phyloP scores from a whole-genome alignment of 1,284 basidiomycete species.

The Psilocybe mexicana region DNA sequence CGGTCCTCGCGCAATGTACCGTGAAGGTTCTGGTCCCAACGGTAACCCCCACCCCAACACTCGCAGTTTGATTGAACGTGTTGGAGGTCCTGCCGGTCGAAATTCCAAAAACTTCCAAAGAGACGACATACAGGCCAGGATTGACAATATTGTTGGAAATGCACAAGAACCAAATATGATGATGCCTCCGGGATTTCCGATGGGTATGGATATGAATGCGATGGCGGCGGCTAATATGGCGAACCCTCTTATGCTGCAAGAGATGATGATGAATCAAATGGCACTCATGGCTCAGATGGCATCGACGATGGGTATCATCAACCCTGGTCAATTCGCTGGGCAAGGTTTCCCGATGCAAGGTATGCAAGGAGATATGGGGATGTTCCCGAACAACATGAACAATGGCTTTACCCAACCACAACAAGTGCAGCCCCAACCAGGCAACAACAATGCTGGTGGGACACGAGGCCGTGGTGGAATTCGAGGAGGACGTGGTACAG shows the following conservation, averaged over 20 bases:
- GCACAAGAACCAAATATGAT: constrained; percentile 58
- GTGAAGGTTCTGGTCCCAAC: constrained; percentile 37
- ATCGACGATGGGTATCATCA: constrained; percentile 70
- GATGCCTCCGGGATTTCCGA: constrained; percentile 56
- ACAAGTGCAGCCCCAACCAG: constrained; percentile 24
- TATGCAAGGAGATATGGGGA: constrained; percentile 55
- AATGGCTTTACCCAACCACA: constrained; percentile 36
- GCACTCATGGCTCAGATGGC: constrained; percentile 84
- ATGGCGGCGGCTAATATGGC: constrained; percentile 49
- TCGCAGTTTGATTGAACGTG: constrained; percentile 72
- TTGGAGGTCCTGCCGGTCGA: constrained; percentile 53
- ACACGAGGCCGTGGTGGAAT: constrained; percentile 33
- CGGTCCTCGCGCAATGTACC: constrained; percentile 77
- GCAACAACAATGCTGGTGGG: constrained; percentile 34
- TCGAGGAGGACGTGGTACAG: constrained; percentile 39
- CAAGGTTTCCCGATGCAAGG: constrained; percentile 60
- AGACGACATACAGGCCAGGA: constrained; percentile 76
- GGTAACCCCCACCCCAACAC: constrained; percentile 33
- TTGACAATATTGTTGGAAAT: constrained; percentile 69
- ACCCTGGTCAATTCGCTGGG: constrained; percentile 54
- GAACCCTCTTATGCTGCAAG: constrained; percentile 74
- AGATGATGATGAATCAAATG: constrained; percentile 87
- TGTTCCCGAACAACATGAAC: constrained; percentile 45
- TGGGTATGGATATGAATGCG: constrained; percentile 64
- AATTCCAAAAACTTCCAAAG: constrained; percentile 42